Conservation (phyloP, 2,329 filamentous ascomycete genomes). For the Aspergillus brunneoviolaceus region DNA sequence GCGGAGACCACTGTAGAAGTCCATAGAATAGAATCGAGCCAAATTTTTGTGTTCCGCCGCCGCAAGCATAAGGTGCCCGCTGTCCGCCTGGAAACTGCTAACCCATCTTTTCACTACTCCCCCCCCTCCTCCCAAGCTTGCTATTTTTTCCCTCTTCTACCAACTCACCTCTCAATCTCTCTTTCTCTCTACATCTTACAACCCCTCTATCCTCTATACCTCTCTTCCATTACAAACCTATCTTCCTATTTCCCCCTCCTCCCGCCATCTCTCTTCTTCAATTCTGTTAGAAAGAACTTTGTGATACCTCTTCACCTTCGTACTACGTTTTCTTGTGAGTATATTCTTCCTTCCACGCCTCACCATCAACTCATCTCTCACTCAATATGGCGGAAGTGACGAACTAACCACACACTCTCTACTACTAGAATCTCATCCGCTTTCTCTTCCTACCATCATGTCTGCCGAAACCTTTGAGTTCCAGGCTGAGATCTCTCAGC, state of each 20-base stretch:
- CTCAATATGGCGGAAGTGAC: too few species aligned
- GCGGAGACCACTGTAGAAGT: constrained; percentile 42
- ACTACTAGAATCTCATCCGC: constrained; percentile 15
- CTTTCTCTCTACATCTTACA: constrained; percentile 8
- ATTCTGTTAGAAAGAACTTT: not conserved
- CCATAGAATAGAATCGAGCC: constrained; percentile 36
- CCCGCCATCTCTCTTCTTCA: not conserved
- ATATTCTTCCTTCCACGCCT: not conserved
- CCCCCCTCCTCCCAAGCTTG: not conserved
- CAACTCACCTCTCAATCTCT: constrained; percentile 20
- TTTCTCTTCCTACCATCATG: constrained; percentile 55
- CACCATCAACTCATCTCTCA: too few species aligned
- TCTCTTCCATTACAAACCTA: constrained; percentile 8
- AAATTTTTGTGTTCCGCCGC: constrained; percentile 28
- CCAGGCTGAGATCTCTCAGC: constrained; percentile 99
- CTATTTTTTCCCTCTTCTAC: constrained; percentile 18
- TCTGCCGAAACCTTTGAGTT: constrained; percentile 96
- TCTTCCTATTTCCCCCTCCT: constrained; percentile 6
- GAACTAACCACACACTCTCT: constrained; percentile 6
- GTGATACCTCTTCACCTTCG: not conserved
- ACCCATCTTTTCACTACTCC: not conserved
- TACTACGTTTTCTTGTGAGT: not conserved
- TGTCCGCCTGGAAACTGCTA: constrained; percentile 13
- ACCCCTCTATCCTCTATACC: constrained; percentile 3
- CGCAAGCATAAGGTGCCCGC: constrained; percentile 29